phyloP scores from a whole-genome alignment of 768 basidiomycete genomes.

The Mycena kentingensis region DNA sequence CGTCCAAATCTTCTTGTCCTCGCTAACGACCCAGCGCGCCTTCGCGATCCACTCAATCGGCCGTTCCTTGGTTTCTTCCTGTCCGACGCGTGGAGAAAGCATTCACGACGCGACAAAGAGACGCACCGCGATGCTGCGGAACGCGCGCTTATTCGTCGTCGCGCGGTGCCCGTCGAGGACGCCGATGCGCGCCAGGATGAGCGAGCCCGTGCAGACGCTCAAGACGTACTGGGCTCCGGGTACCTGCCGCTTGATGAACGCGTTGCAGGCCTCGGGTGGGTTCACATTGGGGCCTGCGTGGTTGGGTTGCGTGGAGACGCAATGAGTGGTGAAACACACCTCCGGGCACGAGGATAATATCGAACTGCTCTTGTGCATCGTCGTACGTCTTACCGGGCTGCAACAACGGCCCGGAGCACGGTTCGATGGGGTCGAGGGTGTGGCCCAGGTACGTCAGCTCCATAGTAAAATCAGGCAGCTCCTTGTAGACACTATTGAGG shows the following conservation, averaged over 20 bases:
- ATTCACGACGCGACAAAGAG: not conserved
- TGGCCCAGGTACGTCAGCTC: conserved; percentile 27
- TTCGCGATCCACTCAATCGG: conserved; percentile 38
- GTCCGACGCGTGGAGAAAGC: not conserved
- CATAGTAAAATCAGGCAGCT: conserved; percentile 16
- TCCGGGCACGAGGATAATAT: conserved; percentile 33
- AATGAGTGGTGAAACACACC: conserved; percentile 16
- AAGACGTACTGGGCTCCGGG: conserved; percentile 36
- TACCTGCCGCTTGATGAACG: conserved; percentile 31
- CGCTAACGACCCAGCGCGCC: conserved; percentile 38
- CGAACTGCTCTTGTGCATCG: conserved; percentile 29
- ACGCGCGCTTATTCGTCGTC: conserved; percentile 39
- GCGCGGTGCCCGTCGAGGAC: conserved; percentile 36
- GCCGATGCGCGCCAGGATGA: conserved; percentile 36
- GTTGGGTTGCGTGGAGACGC: not conserved
- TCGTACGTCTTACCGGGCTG: conserved; percentile 28
- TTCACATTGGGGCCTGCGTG: conserved; percentile 12
- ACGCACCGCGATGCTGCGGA: conserved; percentile 30
- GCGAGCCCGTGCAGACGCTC: conserved; percentile 37
- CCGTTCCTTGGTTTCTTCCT: conserved; percentile 27
- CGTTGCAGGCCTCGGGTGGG: conserved; percentile 12
- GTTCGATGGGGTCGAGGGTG: conserved; percentile 24
- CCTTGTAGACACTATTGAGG: not conserved
- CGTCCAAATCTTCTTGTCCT: conserved; percentile 43
- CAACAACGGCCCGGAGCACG: conserved; percentile 21